Percentiles rank a stretch among this genome's conserved stretches.
These are phyloP conservation scores for Quercus suber DNA, from an alignment of 306 rosid species.

Conservation along the genomic window DNA sequence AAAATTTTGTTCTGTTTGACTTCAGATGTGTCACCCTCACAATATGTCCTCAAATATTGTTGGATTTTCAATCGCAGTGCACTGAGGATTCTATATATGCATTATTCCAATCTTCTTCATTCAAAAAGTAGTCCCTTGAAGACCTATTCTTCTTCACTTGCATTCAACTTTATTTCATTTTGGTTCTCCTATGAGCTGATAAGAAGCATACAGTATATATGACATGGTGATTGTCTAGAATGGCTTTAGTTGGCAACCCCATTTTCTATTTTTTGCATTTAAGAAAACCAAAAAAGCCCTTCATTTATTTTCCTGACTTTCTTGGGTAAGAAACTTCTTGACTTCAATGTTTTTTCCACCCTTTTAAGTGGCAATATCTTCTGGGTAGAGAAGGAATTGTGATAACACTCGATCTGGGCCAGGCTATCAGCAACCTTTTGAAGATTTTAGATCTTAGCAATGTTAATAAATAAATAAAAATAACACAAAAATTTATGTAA, in stretches of 20 bases:
- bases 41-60: constrained; percentile 7
- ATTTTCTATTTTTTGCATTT: not conserved
- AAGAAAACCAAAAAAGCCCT: too few species aligned
- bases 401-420: too few species aligned
- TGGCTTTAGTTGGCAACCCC: not conserved
- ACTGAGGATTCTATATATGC: constrained; percentile 14
- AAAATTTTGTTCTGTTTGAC: constrained; percentile 21
- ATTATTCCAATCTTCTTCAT: constrained; percentile 38
- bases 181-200: constrained; percentile 18
- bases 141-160: constrained; percentile 8
- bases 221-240: not conserved
- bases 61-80: constrained; percentile 17
- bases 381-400: too few species aligned
- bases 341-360: too few species aligned
- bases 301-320: too few species aligned
- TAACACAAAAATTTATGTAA: too few species aligned
- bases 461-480: too few species aligned
- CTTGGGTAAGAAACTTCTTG: too few species aligned
- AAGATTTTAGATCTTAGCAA: too few species aligned
- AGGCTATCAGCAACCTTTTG: too few species aligned
- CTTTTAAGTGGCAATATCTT: too few species aligned
- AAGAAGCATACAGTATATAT: too few species aligned
- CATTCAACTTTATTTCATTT: constrained; percentile 36
- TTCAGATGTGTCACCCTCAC: constrained; percentile 22
- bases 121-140: constrained; percentile 26